These are phyloP conservation scores for Moesziomyces sp. DNA, from an alignment of 1,284 basidiomycete species.

Conservation along the genomic window DNA sequence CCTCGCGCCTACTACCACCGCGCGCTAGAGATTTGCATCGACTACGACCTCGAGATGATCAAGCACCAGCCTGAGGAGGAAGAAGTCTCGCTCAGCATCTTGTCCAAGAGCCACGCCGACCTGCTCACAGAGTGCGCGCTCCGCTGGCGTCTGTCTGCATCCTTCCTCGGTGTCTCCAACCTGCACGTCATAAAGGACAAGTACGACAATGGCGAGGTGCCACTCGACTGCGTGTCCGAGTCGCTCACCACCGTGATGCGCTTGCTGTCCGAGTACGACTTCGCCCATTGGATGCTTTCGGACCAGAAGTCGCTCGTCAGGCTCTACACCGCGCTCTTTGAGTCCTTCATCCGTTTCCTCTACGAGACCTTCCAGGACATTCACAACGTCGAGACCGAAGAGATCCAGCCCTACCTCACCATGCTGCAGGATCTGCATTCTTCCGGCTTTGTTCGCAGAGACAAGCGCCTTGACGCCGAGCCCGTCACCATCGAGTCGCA, in stretches of 20 bases:
- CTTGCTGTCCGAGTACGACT: constrained; percentile 74
- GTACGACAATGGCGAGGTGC: constrained; percentile 89
- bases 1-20: constrained; percentile 85
- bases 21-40: constrained; percentile 84
- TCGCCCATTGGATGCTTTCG: constrained; percentile 77
- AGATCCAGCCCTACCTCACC: constrained; percentile 51
- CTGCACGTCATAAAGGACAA: constrained; percentile 86
- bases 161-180: constrained; percentile 83
- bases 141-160: constrained; percentile 86
- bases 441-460: constrained; percentile 58
- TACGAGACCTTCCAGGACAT: constrained; percentile 82
- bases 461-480: constrained; percentile 43
- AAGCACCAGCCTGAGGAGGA: constrained; percentile 90
- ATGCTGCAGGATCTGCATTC: constrained; percentile 65
- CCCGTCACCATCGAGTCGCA: constrained; percentile 57
- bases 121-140: constrained; percentile 87
- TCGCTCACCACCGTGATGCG: constrained; percentile 80
- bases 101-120: constrained; percentile 83
- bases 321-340: constrained; percentile 74
- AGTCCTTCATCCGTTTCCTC: constrained; percentile 83
- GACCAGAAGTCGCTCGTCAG: constrained; percentile 75
- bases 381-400: constrained; percentile 54
- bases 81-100: constrained; percentile 92
- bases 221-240: constrained; percentile 88
- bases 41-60: constrained; percentile 88